Evolutionary conservation across 225 moss, liverwort and hornwort genomes (phyloP), one percentile per base, ranked within the genome.

Genomic region (Climacium dendroides): DNA sequence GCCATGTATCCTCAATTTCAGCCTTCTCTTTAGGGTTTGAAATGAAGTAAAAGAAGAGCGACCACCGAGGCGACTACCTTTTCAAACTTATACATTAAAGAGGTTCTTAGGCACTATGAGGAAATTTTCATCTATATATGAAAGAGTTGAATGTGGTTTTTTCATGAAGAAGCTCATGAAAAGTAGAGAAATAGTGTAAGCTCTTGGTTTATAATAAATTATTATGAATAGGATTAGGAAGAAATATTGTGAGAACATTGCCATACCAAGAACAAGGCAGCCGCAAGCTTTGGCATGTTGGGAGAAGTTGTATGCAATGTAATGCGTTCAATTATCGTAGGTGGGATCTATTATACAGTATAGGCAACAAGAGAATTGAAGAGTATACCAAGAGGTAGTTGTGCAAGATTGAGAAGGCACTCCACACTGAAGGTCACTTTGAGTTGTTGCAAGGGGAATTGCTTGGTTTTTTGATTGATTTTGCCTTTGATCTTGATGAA

Each of bases 181-280:
- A 0, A 28, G 0, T 17, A 72, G 5, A 28, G 7, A 15, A 28
- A 9, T 43, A 16, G 9, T 0, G 0, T 9, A 71, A 43, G 3
- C 1, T 14, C 0, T 70, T 41, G 70, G 8, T 25, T 26, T 26
- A 16, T 6, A 5, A 25, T 39, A 70, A 4, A 25, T 5, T 71
- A 26, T 1, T 15, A 0, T 43, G 5, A 28, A 71, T 28, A 17
- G 6, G 17, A 72, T 16, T 45, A 28, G 6, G 2, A 72, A 72
- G 7, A 45, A 29, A 6, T 45, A 13, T 6, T 10, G 3, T 45
- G 6, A 72, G 10, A 45, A 72, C 45, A 72, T 72, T 72, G 3
- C 3, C 2, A 71, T 71, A 5, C 10, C 6, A 70, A 70, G 2
- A 41, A 3, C 1, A 37, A 0, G 14, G 5, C 1, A 23, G 0